phyloP scores from a whole-genome alignment of 805 yeast species.

The Lipomyces yamanashiensis region DNA sequence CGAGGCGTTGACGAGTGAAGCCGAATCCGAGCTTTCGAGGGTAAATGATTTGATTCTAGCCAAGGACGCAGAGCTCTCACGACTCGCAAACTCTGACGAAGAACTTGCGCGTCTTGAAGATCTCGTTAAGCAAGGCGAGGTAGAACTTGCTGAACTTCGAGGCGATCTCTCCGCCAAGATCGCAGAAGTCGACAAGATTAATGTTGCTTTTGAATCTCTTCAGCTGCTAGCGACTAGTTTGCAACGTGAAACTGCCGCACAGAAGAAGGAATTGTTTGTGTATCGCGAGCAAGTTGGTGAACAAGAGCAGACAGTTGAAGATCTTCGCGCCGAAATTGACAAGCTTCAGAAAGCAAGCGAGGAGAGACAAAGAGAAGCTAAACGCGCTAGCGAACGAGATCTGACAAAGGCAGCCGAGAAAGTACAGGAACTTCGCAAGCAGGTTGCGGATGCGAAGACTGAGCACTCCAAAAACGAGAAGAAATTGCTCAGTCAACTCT shows the following conservation, averaged over 20 bases:
- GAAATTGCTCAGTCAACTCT: neutral
- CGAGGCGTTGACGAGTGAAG: conserved; percentile 30
- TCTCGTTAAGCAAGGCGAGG: conserved; percentile 50
- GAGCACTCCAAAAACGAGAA: conserved; percentile 4
- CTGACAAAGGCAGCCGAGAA: conserved; percentile 7
- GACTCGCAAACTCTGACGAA: conserved; percentile 5
- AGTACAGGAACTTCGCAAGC: conserved; percentile 4
- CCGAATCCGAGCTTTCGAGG: conserved; percentile 32
- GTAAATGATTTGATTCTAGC: conserved; percentile 18
- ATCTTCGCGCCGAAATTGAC: conserved; percentile 3
- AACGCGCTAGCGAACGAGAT: neutral
- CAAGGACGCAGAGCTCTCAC: conserved; percentile 11
- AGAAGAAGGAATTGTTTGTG: conserved; percentile 15
- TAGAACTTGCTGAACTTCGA: neutral
- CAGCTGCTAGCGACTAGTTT: conserved; percentile 20
- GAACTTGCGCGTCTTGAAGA: conserved; percentile 14
- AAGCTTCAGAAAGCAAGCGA: neutral
- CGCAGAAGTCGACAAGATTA: conserved; percentile 16
- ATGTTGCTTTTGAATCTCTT: conserved; percentile 25
- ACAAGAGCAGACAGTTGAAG: conserved; percentile 11
- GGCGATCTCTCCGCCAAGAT: neutral
- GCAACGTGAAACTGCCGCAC: conserved; percentile 24
- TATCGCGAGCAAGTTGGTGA: conserved; percentile 16
- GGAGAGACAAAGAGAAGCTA: conserved; percentile 7
- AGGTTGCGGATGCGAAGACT: conserved; percentile 8